phyloP scores from a whole-genome alignment of 495 filamentous ascomycete species.

The Astrothelium macrocarpum region DNA sequence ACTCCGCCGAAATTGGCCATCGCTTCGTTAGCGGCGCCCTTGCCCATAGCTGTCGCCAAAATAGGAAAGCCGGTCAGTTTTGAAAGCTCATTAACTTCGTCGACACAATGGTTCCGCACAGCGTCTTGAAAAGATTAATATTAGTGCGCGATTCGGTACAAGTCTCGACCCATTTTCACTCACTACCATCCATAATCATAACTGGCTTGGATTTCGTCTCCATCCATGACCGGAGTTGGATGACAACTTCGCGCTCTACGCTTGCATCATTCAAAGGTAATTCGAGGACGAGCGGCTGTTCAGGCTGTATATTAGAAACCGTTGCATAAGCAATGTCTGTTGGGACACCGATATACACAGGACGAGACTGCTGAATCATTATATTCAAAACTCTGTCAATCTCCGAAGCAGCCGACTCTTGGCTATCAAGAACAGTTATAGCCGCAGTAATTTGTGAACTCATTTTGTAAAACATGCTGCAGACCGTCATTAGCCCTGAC shows the following conservation, averaged over 20 bases:
- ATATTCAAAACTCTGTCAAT: constrained; percentile 36
- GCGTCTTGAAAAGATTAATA: constrained; percentile 9
- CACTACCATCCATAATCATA: constrained; percentile 29
- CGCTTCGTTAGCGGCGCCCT: constrained; percentile 29
- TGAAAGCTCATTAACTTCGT: constrained; percentile 25
- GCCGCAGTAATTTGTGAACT: constrained; percentile 28
- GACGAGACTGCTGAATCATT: constrained; percentile 16
- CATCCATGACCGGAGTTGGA: constrained; percentile 20
- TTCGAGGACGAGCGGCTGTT: constrained; percentile 16
- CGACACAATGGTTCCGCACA: constrained; percentile 18
- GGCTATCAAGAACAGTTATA: constrained; percentile 29
- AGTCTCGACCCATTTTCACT: not conserved
- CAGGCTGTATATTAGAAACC: constrained; percentile 20
- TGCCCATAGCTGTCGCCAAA: constrained; percentile 31
- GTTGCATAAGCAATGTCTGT: constrained; percentile 28
- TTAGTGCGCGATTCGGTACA: not conserved
- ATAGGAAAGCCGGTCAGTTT: constrained; percentile 27
- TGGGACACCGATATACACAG: constrained; percentile 26
- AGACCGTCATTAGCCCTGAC: constrained; percentile 7
- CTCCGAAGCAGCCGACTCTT: constrained; percentile 28
- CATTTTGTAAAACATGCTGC: constrained; percentile 35
- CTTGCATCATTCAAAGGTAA: constrained; percentile 18
- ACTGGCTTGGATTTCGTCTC: constrained; percentile 25
- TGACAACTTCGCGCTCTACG: constrained; percentile 17
- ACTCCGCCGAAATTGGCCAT: constrained; percentile 26